Conservation (phyloP, 2,329 filamentous ascomycete genomes). For the Lasiodiplodia citricola region DNA sequence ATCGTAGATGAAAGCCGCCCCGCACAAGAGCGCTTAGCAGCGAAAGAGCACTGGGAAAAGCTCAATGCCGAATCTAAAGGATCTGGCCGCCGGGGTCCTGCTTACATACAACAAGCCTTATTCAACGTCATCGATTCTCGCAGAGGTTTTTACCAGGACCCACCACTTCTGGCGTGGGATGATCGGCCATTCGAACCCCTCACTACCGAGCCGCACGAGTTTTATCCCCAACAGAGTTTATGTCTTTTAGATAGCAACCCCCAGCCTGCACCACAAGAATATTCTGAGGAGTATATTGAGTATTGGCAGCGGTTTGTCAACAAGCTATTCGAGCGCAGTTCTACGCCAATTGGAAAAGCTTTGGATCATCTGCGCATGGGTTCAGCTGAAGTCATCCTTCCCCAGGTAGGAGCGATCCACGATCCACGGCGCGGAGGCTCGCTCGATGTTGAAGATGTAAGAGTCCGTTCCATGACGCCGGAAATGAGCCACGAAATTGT, state of each 20-base stretch:
- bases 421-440: slow-evolving; percentile 42
- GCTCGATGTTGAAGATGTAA: slow-evolving; percentile 38
- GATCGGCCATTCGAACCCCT: slow-evolving; percentile 74
- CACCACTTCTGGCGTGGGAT: slow-evolving; percentile 70
- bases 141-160: slow-evolving; percentile 56
- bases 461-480: slow-evolving; percentile 38
- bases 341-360: background rate
- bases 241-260: slow-evolving; percentile 72
- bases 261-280: slow-evolving; percentile 38
- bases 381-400: slow-evolving; percentile 10
- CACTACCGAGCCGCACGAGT: slow-evolving; percentile 62
- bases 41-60: slow-evolving; percentile 13
- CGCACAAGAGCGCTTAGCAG: slow-evolving; percentile 6
- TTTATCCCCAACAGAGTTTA: slow-evolving; percentile 66
- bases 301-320: slow-evolving; percentile 14
- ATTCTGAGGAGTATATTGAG: slow-evolving; percentile 17
- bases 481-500: slow-evolving; percentile 42
- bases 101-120: background rate
- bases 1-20: slow-evolving; percentile 5
- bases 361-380: background rate
- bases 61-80: background rate
- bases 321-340: background rate
- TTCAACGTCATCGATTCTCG: slow-evolving; percentile 52
- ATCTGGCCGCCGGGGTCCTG: too few species aligned
- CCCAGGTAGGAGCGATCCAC: slow-evolving; percentile 34